phyloP scores from a whole-genome alignment of 1,284 basidiomycete species.

The Sphagnurus paluster region DNA sequence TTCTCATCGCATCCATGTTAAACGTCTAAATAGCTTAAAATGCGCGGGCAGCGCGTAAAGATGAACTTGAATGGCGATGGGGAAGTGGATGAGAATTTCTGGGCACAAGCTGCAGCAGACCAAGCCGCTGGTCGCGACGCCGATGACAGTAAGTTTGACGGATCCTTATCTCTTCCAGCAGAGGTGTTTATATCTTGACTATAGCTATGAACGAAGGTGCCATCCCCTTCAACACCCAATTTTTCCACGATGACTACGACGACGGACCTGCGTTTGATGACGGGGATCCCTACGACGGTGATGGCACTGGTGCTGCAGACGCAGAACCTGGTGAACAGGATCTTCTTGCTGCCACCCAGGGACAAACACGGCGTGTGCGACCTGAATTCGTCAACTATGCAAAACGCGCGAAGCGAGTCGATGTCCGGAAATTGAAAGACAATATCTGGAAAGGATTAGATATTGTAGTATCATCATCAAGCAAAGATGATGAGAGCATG shows the following conservation, averaged over 20 bases:
- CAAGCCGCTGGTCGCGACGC: constrained; percentile 66
- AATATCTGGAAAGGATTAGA: constrained; percentile 95
- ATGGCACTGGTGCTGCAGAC: constrained; percentile 40
- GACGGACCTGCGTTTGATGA: constrained; percentile 81
- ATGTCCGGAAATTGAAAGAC: constrained; percentile 96
- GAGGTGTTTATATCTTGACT: neutral
- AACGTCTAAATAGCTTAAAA: constrained; percentile 84
- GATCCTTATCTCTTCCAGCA: neutral
- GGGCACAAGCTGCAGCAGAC: constrained; percentile 89
- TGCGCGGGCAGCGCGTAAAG: constrained; percentile 68
- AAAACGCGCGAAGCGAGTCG: constrained; percentile 95
- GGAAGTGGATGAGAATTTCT: constrained; percentile 92
- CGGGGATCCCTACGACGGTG: constrained; percentile 64
- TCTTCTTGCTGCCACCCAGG: constrained; percentile 79
- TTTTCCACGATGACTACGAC: constrained; percentile 93
- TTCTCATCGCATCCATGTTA: constrained; percentile 8
- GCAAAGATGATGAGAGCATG: constrained; percentile 52
- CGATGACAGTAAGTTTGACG: constrained; percentile 61
- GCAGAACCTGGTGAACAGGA: constrained; percentile 80
- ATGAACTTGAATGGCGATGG: constrained; percentile 67
- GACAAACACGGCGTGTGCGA: constrained; percentile 75
- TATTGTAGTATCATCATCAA: constrained; percentile 51
- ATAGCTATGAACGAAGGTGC: constrained; percentile 49
- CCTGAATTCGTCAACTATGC: constrained; percentile 95
- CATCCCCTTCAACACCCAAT: constrained; percentile 91